Percentiles rank a stretch among this genome's conserved stretches.
Evolutionary conservation across 352 stramenopile species (phyloP).

Genomic region (Phytophthora idaei): DNA sequence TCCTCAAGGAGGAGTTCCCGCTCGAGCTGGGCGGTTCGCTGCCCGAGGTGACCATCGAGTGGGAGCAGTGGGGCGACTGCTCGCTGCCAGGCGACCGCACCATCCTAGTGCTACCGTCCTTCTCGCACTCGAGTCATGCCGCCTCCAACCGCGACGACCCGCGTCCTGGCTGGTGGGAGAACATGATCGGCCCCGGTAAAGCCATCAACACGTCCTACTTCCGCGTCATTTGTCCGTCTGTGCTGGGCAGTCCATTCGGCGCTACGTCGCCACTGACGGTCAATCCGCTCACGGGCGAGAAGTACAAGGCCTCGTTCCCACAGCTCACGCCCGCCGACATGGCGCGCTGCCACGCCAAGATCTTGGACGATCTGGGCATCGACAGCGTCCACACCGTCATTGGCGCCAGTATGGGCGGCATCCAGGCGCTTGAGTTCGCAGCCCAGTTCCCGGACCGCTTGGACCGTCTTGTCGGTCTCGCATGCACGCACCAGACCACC

Average conservation of each 20-base stretch:
- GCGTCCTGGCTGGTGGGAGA: conserved; percentile 87
- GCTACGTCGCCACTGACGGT: conserved; percentile 75
- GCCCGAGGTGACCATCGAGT: conserved; percentile 69
- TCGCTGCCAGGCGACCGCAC: conserved; percentile 73
- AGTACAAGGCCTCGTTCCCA: conserved; percentile 78
- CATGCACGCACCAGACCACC: conserved; percentile 87
- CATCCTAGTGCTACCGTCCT: conserved; percentile 84
- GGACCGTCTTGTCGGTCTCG: conserved; percentile 76
- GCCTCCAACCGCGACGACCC: conserved; percentile 83
- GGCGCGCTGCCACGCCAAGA: conserved; percentile 74
- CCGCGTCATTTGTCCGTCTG: conserved; percentile 84
- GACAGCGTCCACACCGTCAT: conserved; percentile 83
- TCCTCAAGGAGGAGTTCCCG: conserved; percentile 66
- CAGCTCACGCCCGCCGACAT: conserved; percentile 88
- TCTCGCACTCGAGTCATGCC: conserved; percentile 87
- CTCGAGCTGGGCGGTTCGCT: conserved; percentile 61
- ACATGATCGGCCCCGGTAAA: conserved; percentile 87
- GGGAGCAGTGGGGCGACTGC: conserved; percentile 84
- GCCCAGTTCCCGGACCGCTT: conserved; percentile 80
- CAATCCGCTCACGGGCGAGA: conserved; percentile 65
- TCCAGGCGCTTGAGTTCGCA: conserved; percentile 88
- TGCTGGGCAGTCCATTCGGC: conserved; percentile 85
- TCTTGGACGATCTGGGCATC: conserved; percentile 82
- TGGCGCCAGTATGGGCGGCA: conserved; percentile 88
- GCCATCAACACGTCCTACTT: conserved; percentile 91